Conservation (phyloP, 1,284 basidiomycete species). For the Cryptococcus sp. region DNA sequence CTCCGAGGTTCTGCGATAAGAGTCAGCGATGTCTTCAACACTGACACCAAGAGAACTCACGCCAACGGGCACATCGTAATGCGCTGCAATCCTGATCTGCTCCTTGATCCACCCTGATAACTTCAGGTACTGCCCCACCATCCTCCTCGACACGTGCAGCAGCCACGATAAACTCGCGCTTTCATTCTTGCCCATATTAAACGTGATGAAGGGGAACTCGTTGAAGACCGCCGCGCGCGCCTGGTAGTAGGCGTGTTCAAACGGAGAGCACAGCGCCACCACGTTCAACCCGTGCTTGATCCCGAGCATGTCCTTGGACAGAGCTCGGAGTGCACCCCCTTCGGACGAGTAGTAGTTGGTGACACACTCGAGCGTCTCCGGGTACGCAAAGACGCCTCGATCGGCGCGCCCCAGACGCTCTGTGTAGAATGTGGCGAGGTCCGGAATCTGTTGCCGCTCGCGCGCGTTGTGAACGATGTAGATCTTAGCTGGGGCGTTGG, state of each 20-base stretch:
- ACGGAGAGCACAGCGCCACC: slow-evolving; percentile 80
- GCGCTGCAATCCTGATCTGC: slow-evolving; percentile 77
- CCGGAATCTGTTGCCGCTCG: slow-evolving; percentile 74
- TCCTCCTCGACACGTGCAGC: slow-evolving; percentile 56
- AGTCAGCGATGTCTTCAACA: not conserved
- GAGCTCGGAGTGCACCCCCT: slow-evolving; percentile 73
- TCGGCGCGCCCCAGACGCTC: slow-evolving; percentile 56
- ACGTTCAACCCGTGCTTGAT: slow-evolving; percentile 59
- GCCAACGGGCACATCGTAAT: slow-evolving; percentile 88
- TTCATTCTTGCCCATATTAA: slow-evolving; percentile 69
- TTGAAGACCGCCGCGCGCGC: slow-evolving; percentile 65
- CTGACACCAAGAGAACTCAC: slow-evolving; percentile 23
- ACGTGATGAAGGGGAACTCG: slow-evolving; percentile 84
- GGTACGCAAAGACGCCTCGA: slow-evolving; percentile 62
- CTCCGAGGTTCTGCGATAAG: slow-evolving; percentile 65
- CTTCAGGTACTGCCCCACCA: slow-evolving; percentile 78
- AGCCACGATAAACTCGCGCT: slow-evolving; percentile 56
- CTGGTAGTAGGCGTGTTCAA: slow-evolving; percentile 83
- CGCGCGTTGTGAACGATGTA: slow-evolving; percentile 89
- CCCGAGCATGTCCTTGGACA: slow-evolving; percentile 80
- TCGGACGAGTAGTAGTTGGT: slow-evolving; percentile 76
- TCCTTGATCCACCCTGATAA: slow-evolving; percentile 76
- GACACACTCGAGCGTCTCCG: slow-evolving; percentile 65
- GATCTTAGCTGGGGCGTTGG: slow-evolving; percentile 66
- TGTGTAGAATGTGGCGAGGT: slow-evolving; percentile 69